Conservation (phyloP, 352 stramenopile species). For the Paralagenidium karlingii region DNA sequence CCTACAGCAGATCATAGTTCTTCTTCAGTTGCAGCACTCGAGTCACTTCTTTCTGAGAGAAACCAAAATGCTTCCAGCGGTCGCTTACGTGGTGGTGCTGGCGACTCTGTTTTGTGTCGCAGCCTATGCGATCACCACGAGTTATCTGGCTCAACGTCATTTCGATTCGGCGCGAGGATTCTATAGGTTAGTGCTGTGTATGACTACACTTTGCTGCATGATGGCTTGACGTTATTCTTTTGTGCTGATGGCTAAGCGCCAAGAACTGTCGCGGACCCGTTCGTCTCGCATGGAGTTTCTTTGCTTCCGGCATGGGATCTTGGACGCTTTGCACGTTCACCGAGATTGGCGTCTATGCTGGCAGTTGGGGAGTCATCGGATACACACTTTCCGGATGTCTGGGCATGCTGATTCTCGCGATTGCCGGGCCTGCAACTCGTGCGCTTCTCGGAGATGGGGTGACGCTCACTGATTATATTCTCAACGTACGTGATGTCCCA, state of each 20-base stretch:
- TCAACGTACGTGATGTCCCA: constrained; percentile 13
- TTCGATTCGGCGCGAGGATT: constrained; percentile 12
- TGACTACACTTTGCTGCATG: too few relatives aligned
- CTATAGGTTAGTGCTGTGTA: constrained; percentile 34
- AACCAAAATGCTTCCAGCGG: too few relatives aligned
- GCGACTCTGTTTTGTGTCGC: constrained; percentile 44
- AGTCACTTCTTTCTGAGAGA: too few relatives aligned
- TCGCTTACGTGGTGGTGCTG: constrained; percentile 47
- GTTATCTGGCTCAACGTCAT: constrained; percentile 5
- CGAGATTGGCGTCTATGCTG: constrained; percentile 53
- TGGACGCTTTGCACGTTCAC: constrained; percentile 69
- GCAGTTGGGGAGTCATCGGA: constrained; percentile 62
- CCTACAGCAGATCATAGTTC: too few relatives aligned
- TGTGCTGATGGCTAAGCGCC: constrained; percentile 18
- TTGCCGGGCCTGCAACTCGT: constrained; percentile 41
- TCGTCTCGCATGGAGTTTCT: constrained; percentile 65
- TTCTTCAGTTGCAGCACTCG: too few relatives aligned
- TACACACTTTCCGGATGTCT: constrained; percentile 53
- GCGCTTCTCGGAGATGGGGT: constrained; percentile 49
- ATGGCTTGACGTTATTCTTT: not conserved
- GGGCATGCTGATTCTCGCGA: constrained; percentile 36
- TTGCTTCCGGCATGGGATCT: constrained; percentile 60
- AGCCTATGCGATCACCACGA: constrained; percentile 56
- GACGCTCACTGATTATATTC: constrained; percentile 59
- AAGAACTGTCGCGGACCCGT: constrained; percentile 49